Evolutionary conservation across 805 yeast species (phyloP), one percentile per base, ranked within the genome.

Genomic region (Teunomyces barrocoloradensis): DNA sequence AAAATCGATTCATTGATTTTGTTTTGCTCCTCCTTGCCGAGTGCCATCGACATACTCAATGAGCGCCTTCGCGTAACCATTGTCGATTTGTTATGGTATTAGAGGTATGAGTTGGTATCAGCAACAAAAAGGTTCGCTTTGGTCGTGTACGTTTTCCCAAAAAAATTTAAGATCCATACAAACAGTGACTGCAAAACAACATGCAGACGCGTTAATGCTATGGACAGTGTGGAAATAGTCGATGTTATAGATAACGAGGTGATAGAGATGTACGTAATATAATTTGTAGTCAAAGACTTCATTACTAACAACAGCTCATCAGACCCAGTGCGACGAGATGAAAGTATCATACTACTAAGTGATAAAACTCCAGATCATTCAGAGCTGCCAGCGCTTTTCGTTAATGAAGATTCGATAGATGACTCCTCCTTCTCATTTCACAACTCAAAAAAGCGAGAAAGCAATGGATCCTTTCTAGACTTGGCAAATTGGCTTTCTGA

Each of bases 1-100:
- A 61, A 55, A 42, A 73, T 58, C 10, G 71, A 63, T 32, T 64
- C 63, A 34, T 59, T 43, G 25, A 36, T 41, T n/a, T 38, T 37
- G 32, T 25, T 25, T 25, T 36, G 29, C 18, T 27, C 44, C 9
- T 39, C 21, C 15, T 13, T 28, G 32, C 21, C 30, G 32, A 30
- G 25, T 9, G 46, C 44, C 44, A 32, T 33, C 27, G 43, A 40
- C 43, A 40, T 43, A 32, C 43, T 34, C 32, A 33, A 33, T 27
- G 45, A 43, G 29, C 36, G 32, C 34, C 40, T 32, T 17, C 36
- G 34, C 18, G 28, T 33, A 25, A 43, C 45, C 40, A 43, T 30
- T 43, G 18, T 25, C 18, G 35, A 15, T n/a, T 15, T 13, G 20
- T 23, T 41, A 5, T 7, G 7, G 7, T 25, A 9, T 1, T 6